Evolutionary conservation across 768 basidiomycete genomes (phyloP).

Genomic region (Rhizopogon vesiculosus): DNA sequence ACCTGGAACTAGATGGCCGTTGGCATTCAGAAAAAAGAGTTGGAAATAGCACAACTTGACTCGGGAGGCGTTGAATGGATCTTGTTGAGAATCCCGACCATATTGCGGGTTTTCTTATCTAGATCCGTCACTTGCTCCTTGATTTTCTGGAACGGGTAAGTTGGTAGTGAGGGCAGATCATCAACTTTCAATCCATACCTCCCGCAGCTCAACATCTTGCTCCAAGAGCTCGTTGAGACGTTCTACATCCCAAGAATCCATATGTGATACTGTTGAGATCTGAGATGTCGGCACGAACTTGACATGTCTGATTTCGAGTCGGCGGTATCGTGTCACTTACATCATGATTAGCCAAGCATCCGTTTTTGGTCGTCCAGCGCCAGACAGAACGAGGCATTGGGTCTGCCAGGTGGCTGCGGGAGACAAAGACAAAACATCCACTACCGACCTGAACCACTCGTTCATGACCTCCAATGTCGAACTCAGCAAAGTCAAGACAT

Average conservation of each 20-base stretch:
- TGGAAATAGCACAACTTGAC: conserved; percentile 40
- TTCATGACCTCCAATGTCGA: conserved; percentile 21
- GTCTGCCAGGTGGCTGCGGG: no score
- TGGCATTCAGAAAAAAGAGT: conserved; percentile 5
- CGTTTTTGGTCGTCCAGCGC: background rate
- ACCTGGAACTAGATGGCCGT: conserved; percentile 44
- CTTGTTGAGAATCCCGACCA: conserved; percentile 73
- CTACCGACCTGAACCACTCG: background rate
- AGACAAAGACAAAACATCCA: background rate
- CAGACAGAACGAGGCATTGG: no score
- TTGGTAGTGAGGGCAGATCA: background rate
- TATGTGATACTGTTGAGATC: conserved; percentile 17
- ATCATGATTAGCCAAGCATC: no score
- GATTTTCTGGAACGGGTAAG: conserved; percentile 54
- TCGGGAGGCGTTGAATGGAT: conserved; percentile 69
- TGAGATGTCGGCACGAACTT: no score
- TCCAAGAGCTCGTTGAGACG: conserved; percentile 58
- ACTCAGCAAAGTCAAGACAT: conserved; percentile 36
- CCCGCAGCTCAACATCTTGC: conserved; percentile 56
- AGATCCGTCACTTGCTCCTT: conserved; percentile 69
- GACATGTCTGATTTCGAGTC: no score
- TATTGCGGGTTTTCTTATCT: conserved; percentile 68
- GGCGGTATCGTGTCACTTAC: no score
- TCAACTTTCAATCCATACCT: conserved; percentile 40
- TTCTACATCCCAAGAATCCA: conserved; percentile 55